Evolutionary conservation across 495 filamentous ascomycete species (phyloP), one percentile per base, ranked within the genome.

Genomic region (Penicillium robsamsonii): DNA sequence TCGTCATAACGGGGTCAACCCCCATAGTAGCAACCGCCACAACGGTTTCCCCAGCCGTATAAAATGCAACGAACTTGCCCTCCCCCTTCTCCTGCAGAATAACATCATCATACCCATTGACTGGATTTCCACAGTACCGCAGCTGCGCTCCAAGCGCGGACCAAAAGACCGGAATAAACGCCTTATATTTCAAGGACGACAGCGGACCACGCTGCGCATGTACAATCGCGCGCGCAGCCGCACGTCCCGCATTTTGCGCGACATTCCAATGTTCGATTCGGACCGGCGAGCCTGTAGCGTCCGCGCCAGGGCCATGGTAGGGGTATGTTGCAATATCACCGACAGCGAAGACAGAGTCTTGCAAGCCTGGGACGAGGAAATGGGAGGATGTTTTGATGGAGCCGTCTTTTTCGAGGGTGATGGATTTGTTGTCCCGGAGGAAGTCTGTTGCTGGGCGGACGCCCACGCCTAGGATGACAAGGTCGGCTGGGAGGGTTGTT

Each of bases 181-280:
- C 74, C 57, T 90, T 86, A 0, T 87, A 79, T 73, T 76, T 79
- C 62, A 60, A 73, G 68, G 29, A 85, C 2, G 59, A 49, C 9
- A 68, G 37, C 0, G 69, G 47, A 0, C 56, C 46, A 12, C 58
- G 52, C 8, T 61, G 60, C 12, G 60, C 80, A 55, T 86, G 80
- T 35, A 81, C 77, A 54, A 98, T 96, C 56, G 88, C 79, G 52
- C 76, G 72, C 5, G 90, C 94, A 6, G 85, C 94, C 22, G 78
- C 75, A 17, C 93, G 87, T 5, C 94, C 94, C 5, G 87, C 75
- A 60, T 97, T 97, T 71, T 97, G 94, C 3, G 94, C 94, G 2
- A 98, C 94, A 69, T 97, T 92, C 93, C 92, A 98, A 69, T 98
- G 94, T 76, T 98, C 95, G 70, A 96, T 96, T 53, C 90, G 78